Conservation (phyloP, 148 eudicot genomes). For the Vaccinium myrtillus region DNA sequence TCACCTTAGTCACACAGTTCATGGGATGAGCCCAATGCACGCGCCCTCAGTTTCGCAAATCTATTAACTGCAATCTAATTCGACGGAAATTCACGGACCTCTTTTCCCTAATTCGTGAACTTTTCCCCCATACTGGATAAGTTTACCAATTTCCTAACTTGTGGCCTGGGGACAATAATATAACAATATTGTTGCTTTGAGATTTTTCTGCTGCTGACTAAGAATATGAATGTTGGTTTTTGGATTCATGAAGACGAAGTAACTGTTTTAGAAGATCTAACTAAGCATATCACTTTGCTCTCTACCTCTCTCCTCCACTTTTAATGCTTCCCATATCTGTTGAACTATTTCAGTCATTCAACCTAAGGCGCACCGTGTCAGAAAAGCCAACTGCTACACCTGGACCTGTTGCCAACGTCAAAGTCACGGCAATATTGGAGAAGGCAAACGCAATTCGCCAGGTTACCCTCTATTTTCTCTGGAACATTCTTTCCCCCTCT, state of each 20-base stretch:
- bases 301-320: neutral
- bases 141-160: neutral
- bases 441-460: slow-evolving; percentile 93
- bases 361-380: slow-evolving; percentile 56
- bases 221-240: neutral
- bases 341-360: slow-evolving; percentile 57
- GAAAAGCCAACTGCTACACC: slow-evolving; percentile 42
- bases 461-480: slow-evolving; percentile 37
- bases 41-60: no score
- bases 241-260: neutral
- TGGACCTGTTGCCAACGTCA: slow-evolving; percentile 32
- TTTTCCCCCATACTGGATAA: neutral
- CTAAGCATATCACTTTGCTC: neutral
- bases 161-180: neutral
- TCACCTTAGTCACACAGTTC: no score
- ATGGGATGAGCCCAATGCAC: no score
- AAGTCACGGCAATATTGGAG: slow-evolving; percentile 76
- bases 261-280: neutral
- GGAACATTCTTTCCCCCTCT: neutral
- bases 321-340: neutral
- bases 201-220: neutral
- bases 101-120: no score
- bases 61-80: no score
- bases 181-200: neutral
- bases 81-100: no score